A percentile compares a stretch with the other conserved stretches of the same genome.
These are phyloP conservation scores for Neckera pumila DNA, from an alignment of 225 moss, liverwort and hornwort genomes.

Conservation along the genomic window DNA sequence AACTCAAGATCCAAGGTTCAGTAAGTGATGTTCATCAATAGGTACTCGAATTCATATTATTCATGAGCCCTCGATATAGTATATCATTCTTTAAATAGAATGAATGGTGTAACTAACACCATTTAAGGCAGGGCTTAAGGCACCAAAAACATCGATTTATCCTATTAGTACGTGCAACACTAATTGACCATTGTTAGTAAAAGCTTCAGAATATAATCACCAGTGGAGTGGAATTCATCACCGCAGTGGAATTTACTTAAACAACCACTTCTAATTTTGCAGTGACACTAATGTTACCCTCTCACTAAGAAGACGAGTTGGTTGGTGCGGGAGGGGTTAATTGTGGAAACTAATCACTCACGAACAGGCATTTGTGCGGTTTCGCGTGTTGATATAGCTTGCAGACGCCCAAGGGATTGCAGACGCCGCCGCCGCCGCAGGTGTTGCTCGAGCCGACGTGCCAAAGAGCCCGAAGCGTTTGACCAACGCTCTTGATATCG, in stretches of 20 bases:
- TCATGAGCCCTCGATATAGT: not conserved
- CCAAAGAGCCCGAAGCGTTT: conserved; percentile 33
- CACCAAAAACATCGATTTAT: not conserved
- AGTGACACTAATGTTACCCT: not conserved
- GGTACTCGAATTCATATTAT: not conserved
- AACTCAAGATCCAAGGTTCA: not conserved
- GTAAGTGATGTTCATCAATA: not conserved
- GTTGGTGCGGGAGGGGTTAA: not conserved
- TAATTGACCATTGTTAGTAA: not conserved
- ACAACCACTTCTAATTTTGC: not conserved
- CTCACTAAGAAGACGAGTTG: not conserved
- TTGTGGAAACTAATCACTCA: not conserved
- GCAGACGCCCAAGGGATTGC: conserved; percentile 81
- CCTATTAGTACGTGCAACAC: not conserved
- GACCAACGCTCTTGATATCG: conserved; percentile 29
- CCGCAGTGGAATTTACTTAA: not conserved
- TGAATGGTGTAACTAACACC: not conserved
- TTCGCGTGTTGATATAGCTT: conserved; percentile 26
- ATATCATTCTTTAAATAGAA: not conserved
- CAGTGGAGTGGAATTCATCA: not conserved
- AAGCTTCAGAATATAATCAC: not conserved
- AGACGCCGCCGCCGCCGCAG: conserved; percentile 8
- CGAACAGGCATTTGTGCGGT: not conserved
- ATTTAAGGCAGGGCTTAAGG: not conserved
- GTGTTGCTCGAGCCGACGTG: conserved; percentile 26